These are phyloP conservation scores for Botrytis hyacinthi DNA, from an alignment of 2,329 filamentous ascomycete species.

Conservation along the genomic window DNA sequence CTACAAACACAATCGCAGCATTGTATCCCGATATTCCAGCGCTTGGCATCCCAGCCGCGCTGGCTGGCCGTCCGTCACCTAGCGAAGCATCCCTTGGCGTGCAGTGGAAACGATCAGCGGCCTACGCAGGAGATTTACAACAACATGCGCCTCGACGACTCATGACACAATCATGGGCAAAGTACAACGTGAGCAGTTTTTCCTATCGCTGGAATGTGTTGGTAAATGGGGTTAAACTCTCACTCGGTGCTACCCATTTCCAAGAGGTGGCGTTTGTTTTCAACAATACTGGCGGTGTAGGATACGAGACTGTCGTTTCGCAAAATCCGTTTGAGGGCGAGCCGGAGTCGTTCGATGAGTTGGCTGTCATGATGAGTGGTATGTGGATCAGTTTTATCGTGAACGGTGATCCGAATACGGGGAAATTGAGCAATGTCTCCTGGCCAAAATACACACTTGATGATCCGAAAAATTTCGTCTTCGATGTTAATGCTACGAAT, in stretches of 20 bases:
- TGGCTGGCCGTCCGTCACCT: constrained; percentile 23
- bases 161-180: constrained; percentile 52
- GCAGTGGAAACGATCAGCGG: constrained; percentile 37
- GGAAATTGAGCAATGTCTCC: constrained; percentile 20
- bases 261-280: constrained; percentile 43
- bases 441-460: constrained; percentile 47
- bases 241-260: constrained; percentile 53
- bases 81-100: constrained; percentile 10
- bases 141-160: constrained; percentile 57
- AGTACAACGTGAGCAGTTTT: constrained; percentile 50
- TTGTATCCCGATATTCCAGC: constrained; percentile 50
- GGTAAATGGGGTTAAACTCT: constrained; percentile 44
- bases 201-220: constrained; percentile 62
- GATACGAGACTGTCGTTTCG: constrained; percentile 27
- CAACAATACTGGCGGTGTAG: constrained; percentile 34
- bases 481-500: constrained; percentile 47
- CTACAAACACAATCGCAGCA: constrained; percentile 2
- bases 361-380: constrained; percentile 30
- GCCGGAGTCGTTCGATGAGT: constrained; percentile 22
- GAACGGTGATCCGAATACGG: constrained; percentile 30
- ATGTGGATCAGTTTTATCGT: constrained; percentile 32
- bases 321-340: constrained; percentile 27
- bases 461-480: constrained; percentile 45
- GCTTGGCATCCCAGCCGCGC: constrained; percentile 47
- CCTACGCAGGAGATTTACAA: constrained; percentile 53